A percentile compares a stretch with the other conserved stretches of the same genome.
Evolutionary conservation across 306 rosid species (phyloP).

Genomic region (Psophocarpus tetragonolobus): DNA sequence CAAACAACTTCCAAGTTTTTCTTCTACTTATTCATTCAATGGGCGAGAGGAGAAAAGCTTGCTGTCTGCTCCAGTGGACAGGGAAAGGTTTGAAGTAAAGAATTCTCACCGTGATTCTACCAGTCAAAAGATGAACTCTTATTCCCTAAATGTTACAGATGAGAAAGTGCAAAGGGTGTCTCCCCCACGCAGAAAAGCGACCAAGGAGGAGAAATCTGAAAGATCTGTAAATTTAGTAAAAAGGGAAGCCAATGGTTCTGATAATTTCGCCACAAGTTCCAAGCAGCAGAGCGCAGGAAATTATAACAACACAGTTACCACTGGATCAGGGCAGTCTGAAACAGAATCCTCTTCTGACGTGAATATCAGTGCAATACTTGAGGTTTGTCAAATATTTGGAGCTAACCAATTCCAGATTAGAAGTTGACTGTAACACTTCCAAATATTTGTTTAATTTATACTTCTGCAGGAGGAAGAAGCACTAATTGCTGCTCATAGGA

Average conservation of each 20-base stretch:
- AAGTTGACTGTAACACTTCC: slow-evolving; percentile 13
- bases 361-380: slow-evolving; percentile 77
- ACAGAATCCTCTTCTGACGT: slow-evolving; percentile 65
- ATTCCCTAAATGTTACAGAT: slow-evolving; percentile 62
- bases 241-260: slow-evolving; percentile 58
- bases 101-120: slow-evolving; percentile 53
- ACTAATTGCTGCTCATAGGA: slow-evolving; percentile 89
- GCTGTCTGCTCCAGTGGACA: slow-evolving; percentile 53
- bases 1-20: slow-evolving; percentile 51
- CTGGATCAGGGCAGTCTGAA: slow-evolving; percentile 57
- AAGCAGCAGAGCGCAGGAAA: slow-evolving; percentile 56
- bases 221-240: slow-evolving; percentile 61
- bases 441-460: slow-evolving; percentile 28
- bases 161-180: slow-evolving; percentile 84
- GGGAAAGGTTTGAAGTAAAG: slow-evolving; percentile 66
- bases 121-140: slow-evolving; percentile 54
- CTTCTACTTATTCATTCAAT: slow-evolving; percentile 47
- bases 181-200: slow-evolving; percentile 78
- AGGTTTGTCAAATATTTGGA: slow-evolving; percentile 60
- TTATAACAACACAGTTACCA: slow-evolving; percentile 46
- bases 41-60: slow-evolving; percentile 63
- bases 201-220: slow-evolving; percentile 78
- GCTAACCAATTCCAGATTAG: not conserved
- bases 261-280: slow-evolving; percentile 57
- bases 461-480: slow-evolving; percentile 92